phyloP scores from a whole-genome alignment of 2,329 filamentous ascomycete genomes.

The Nemania sp. region DNA sequence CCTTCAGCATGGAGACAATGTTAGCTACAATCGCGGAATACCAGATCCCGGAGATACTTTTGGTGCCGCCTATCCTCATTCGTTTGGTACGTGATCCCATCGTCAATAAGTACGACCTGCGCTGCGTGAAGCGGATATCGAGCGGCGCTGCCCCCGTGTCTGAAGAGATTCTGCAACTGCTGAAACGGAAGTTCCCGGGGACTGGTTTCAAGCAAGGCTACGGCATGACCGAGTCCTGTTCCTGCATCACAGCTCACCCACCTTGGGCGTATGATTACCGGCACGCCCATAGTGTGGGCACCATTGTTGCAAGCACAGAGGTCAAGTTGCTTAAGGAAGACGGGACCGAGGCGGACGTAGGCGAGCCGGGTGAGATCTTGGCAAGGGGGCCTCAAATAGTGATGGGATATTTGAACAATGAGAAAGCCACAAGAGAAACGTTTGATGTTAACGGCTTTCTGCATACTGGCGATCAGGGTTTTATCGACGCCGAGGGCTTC shows the following conservation, averaged over 20 bases:
- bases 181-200: constrained; percentile 67
- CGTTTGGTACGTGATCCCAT: constrained; percentile 68
- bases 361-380: constrained; percentile 64
- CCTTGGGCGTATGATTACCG: constrained; percentile 66
- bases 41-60: constrained; percentile 65
- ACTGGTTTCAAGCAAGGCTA: constrained; percentile 75
- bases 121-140: constrained; percentile 66
- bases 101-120: constrained; percentile 67
- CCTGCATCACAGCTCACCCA: constrained; percentile 72
- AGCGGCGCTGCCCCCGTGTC: constrained; percentile 71
- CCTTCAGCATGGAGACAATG: constrained; percentile 72
- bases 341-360: constrained; percentile 63
- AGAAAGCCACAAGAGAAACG: constrained; percentile 55
- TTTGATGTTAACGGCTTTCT: constrained; percentile 54
- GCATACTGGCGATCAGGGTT: constrained; percentile 69
- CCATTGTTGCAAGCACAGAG: constrained; percentile 68
- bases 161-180: constrained; percentile 66
- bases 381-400: constrained; percentile 61
- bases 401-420: constrained; percentile 61
- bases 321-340: constrained; percentile 68
- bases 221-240: constrained; percentile 76
- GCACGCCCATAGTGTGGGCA: constrained; percentile 68
- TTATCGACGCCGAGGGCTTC: constrained; percentile 66
- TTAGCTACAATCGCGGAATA: constrained; percentile 64
- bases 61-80: constrained; percentile 72